These are phyloP conservation scores for Nakazawaea populi DNA, from an alignment of 805 yeast species.

Conservation along the genomic window DNA sequence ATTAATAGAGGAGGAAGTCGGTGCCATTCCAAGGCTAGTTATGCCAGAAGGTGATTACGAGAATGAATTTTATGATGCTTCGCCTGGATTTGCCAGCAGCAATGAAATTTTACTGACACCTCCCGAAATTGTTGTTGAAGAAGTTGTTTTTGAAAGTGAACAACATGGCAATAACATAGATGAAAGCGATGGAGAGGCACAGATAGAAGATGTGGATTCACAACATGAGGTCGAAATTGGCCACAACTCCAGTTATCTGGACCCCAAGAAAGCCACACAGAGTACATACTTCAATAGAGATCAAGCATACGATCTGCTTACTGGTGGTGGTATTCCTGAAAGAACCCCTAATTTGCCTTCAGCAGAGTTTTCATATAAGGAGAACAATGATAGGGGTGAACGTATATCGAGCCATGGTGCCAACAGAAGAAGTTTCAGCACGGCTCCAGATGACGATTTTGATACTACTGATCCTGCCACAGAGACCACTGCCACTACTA, in stretches of 20 bases:
- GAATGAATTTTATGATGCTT: neutral
- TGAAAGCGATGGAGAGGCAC: neutral
- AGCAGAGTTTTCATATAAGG: neutral
- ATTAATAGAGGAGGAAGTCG: slow-evolving; percentile 8
- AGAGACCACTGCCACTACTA: neutral
- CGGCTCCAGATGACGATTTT: neutral
- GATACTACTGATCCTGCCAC: neutral
- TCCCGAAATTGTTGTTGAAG: slow-evolving; percentile 4
- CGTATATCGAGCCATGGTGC: neutral
- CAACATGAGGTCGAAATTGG: neutral
- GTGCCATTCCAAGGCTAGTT: neutral
- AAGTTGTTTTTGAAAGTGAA: neutral
- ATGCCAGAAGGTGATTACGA: neutral
- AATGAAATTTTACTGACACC: neutral
- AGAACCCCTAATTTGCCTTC: slow-evolving; percentile 5
- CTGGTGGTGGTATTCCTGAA: slow-evolving; percentile 6
- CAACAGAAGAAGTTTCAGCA: neutral
- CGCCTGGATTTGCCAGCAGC: neutral
- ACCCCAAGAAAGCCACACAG: neutral
- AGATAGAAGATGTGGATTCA: neutral
- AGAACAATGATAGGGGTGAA: neutral
- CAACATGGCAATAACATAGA: neutral
- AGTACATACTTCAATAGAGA: slow-evolving; percentile 8
- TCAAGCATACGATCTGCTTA: slow-evolving; percentile 6
- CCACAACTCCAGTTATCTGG: neutral